Base-by-base conservation (phyloP, 257 asterid genomes). In the Euphrasia confusa region DNA sequence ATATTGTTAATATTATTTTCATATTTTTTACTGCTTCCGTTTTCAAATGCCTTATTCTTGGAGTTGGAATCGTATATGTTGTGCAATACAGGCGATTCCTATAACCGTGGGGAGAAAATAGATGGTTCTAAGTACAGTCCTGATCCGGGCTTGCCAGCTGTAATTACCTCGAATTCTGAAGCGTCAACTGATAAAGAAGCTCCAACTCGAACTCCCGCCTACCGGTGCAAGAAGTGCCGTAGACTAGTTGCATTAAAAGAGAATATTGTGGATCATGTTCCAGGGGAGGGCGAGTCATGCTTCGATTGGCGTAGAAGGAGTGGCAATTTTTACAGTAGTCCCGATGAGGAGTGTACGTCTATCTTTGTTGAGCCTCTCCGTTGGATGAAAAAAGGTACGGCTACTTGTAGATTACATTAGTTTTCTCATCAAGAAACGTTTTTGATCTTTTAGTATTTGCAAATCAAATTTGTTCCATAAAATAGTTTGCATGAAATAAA, bases 141-240 rank as follows among this genome's bases (percentile, higher is more conserved):
- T n/a, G 99, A 93, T 81, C 99, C 97, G 54, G 95, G 84, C 66
- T 62, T 79, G 70, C 88, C 79, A 57, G 54, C 79, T 53, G 82
- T 61, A 27, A 58, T 66, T 68, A 60, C 90, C 63, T 68, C 86
- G 4, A 74, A 77, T 63, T 69, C 45, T 52, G 90, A 77, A 70
- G 66, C 74, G 59, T 66, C 77, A 45, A 44, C 56, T 37, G 67
- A 58, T 44, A 80, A 56, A 65, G 84, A 71, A 71, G 68, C 67
- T 35, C 57, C 57, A 50, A 74, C 72, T 27, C 74, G 70, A 35
- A 73, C 81, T 73, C 76, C 67, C 63, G 82, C 85, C 60, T 89
- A 84, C 76, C 83, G 96, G 48, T 93, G 99, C 93, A 89, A 85
- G 83, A 89, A 89, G 80, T 93, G 97, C 73, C 84, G 97, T 50